Evolutionary conservation across 2,329 filamentous ascomycete species (phyloP), one percentile per base, ranked within the genome.

Genomic region (Paraconiothyrium brasiliense): DNA sequence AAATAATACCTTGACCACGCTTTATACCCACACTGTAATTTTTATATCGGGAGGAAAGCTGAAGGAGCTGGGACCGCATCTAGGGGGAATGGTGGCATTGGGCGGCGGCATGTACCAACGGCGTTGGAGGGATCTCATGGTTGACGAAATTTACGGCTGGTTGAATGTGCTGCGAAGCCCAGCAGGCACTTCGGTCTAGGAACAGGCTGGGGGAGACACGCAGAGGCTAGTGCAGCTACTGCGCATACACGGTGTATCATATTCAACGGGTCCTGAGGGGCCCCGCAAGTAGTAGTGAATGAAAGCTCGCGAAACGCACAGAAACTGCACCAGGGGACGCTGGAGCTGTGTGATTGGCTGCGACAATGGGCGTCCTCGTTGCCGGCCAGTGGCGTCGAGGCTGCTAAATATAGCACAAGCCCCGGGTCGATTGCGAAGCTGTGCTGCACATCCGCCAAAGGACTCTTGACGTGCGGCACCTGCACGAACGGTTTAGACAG

Each of bases 11-110:
- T 67, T 69, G 63, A 54, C 51, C 44, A 68, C 71, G 76, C 71
- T 68, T 72, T 78, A 79, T 79, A 79, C 77, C 77, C 52, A 72
- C 61, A 72, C 75, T 77, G 70, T 77, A 77, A 75, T 78, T 76
- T 74, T 67, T 69, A 71, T 64, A 69, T 65, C 62, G 57, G 54
- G 63, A 62, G 60, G 57, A 44, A 32, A 59, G 67, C 59, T 39
- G 54, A 59, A 64, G 49, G 65, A 63, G 66, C 62, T 63, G 61
- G 58, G 66, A 58, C 70, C 65, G 51, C 69, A 70, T 72, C 60
- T 59, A 57, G 47, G 49, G 63, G 16, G 54, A 62, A 72, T 57
- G 69, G 69, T 66, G 67, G 63, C 64, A 57, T 67, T 52, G 65
- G 62, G 68, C 66, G 62, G 56, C 63, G 49, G 59, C 56, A 70